Conservation (phyloP, 1,284 basidiomycete species). For the Calocybe gambosa region DNA sequence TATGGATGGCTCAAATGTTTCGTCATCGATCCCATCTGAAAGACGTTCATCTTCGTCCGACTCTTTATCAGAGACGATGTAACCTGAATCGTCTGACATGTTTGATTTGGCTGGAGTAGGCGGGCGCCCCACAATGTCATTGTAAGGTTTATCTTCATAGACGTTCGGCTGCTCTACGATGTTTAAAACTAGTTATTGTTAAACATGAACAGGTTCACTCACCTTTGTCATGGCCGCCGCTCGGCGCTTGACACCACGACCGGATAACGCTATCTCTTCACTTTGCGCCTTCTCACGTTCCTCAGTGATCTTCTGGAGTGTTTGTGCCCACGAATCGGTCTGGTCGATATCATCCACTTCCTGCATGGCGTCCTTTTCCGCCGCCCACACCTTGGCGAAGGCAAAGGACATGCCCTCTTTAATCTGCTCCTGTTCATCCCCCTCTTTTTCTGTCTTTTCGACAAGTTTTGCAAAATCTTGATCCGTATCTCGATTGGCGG, state of each 20-base stretch:
- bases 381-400: conserved; percentile 87
- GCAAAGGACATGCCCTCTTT: conserved; percentile 56
- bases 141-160: conserved; percentile 22
- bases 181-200: neutral
- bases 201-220: conserved; percentile 3
- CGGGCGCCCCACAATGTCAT: conserved; percentile 23
- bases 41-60: conserved; percentile 18
- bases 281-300: conserved; percentile 40
- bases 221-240: conserved; percentile 60
- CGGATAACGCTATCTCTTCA: conserved; percentile 45
- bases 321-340: conserved; percentile 73
- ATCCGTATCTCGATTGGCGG: conserved; percentile 53
- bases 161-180: conserved; percentile 17
- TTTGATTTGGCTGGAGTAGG: conserved; percentile 9
- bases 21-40: conserved; percentile 16
- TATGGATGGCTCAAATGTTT: conserved; percentile 14
- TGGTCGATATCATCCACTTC: conserved; percentile 61
- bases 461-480: conserved; percentile 79
- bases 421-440: conserved; percentile 41
- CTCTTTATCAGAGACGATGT: conserved; percentile 27
- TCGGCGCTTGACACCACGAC: conserved; percentile 65
- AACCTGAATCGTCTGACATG: conserved; percentile 31
- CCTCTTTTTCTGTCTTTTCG: conserved; percentile 75
- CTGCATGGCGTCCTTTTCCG: conserved; percentile 62
- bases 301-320: conserved; percentile 57